These are phyloP conservation scores for Simmondsia chinensis DNA, from an alignment of 148 eudicot genomes.

Conservation along the genomic window DNA sequence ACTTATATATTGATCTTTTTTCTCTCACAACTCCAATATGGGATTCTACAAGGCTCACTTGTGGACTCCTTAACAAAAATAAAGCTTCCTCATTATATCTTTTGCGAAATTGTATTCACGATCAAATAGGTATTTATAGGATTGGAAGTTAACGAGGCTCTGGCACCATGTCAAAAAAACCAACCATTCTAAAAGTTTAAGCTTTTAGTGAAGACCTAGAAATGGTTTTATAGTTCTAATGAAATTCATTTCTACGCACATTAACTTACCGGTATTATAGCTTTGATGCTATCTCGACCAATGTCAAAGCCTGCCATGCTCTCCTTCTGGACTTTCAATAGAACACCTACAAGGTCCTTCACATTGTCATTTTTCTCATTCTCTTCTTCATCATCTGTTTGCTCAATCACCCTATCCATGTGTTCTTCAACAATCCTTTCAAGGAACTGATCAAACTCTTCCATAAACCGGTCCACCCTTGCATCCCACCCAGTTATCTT, in stretches of 20 bases:
- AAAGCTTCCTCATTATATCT: no score
- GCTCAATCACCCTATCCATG: not conserved
- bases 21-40: no score
- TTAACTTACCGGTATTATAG: conserved; percentile 15
- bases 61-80: no score
- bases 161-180: no score
- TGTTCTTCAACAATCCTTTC: conserved; percentile 22
- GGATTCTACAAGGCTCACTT: no score
- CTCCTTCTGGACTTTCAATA: conserved; percentile 21
- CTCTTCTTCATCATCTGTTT: not conserved
- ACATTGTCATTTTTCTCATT: not conserved
- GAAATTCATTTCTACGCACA: not conserved
- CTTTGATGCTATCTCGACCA: conserved; percentile 24
- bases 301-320: conserved; percentile 10
- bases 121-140: no score
- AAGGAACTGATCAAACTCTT: conserved; percentile 27
- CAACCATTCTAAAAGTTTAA: no score
- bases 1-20: no score
- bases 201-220: no score
- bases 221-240: no score
- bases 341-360: conserved; percentile 31
- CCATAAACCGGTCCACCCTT: conserved; percentile 11
- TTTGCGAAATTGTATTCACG: no score
- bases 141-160: no score
- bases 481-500: conserved; percentile 13